Conservation (phyloP, 2,329 filamentous ascomycete genomes). For the Fusarium miscanthi region DNA sequence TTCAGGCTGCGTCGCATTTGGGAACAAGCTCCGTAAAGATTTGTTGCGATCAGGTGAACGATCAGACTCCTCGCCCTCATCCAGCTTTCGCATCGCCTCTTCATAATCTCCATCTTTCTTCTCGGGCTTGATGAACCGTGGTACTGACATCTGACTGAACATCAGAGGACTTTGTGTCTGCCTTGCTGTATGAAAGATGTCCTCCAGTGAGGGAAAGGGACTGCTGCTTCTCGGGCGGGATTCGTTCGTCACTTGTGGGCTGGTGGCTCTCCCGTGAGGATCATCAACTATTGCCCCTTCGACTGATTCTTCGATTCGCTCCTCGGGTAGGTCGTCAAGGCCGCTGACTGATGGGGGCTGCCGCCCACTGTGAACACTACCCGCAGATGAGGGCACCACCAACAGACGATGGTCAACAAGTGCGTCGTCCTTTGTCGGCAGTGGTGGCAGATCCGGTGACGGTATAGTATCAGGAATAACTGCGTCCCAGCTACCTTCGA, state of each 20-base stretch:
- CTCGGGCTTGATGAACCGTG: constrained; percentile 42
- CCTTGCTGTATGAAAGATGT: constrained; percentile 56
- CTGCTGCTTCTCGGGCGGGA: constrained; percentile 48
- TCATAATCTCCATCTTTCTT: constrained; percentile 54
- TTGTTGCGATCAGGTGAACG: constrained; percentile 40
- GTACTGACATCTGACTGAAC: constrained; percentile 42
- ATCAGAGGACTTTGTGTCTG: constrained; percentile 51
- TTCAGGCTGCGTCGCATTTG: constrained; percentile 49
- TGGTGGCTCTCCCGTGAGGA: constrained; percentile 23
- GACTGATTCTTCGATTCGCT: constrained; percentile 34
- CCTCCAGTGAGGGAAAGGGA: constrained; percentile 50
- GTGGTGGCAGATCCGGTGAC: constrained; percentile 18
- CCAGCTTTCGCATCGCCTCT: constrained; percentile 57
- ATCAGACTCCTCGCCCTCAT: constrained; percentile 49
- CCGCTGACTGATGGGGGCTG: constrained; percentile 59
- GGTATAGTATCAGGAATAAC: constrained; percentile 43
- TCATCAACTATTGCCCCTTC: constrained; percentile 39
- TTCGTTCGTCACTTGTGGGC: constrained; percentile 24
- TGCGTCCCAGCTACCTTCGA: constrained; percentile 23
- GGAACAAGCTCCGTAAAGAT: constrained; percentile 46
- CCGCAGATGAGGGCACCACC: constrained; percentile 41
- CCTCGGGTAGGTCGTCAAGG: constrained; percentile 46
- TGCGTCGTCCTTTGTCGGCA: constrained; percentile 13
- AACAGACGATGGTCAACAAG: constrained; percentile 15
- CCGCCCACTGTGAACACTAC: constrained; percentile 60